A percentile compares a stretch with the other conserved stretches of the same genome.
Conservation (phyloP, 345 rosid genomes). For the Dipteronia sinensis region DNA sequence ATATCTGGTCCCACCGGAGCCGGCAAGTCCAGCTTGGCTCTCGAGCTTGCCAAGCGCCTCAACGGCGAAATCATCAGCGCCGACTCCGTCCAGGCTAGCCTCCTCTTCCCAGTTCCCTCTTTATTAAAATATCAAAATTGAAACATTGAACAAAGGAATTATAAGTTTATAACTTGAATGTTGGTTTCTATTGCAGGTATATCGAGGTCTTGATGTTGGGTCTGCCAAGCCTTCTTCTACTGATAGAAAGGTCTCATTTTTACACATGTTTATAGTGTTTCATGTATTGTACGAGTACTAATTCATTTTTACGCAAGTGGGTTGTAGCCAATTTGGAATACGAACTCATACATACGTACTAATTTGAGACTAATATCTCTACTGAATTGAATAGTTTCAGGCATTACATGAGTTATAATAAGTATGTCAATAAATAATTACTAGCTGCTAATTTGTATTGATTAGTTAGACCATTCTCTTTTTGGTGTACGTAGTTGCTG, state of each 20-base stretch:
- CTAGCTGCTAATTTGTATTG: no score
- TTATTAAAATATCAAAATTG: background rate
- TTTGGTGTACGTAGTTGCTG: no score
- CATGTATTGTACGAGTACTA: background rate
- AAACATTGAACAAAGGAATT: background rate
- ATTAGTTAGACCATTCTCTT: no score
- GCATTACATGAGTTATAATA: no score
- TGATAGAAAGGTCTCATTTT: slow-evolving; percentile 65
- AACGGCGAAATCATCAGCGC: slow-evolving; percentile 97
- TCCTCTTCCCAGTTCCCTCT: background rate
- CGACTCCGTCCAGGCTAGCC: slow-evolving; percentile 87
- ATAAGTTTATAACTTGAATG: background rate
- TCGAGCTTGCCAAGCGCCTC: slow-evolving; percentile 89
- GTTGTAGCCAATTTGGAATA: background rate
- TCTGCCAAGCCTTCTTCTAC: slow-evolving; percentile 68
- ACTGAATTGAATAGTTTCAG: no score
- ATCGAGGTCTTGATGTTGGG: slow-evolving; percentile 84
- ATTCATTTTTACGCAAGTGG: background rate
- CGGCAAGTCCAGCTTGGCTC: slow-evolving; percentile 80
- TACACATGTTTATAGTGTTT: background rate
- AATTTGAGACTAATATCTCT: background rate
- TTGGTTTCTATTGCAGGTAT: slow-evolving; percentile 53
- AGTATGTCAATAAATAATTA: no score
- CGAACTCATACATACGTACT: background rate
- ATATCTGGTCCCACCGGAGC: slow-evolving; percentile 95